Percentiles rank a stretch among this genome's conserved stretches.
These are phyloP conservation scores for Entomortierella beljakovae DNA, from an alignment of 192 early-diverging fungal genomes.

Conservation along the genomic window DNA sequence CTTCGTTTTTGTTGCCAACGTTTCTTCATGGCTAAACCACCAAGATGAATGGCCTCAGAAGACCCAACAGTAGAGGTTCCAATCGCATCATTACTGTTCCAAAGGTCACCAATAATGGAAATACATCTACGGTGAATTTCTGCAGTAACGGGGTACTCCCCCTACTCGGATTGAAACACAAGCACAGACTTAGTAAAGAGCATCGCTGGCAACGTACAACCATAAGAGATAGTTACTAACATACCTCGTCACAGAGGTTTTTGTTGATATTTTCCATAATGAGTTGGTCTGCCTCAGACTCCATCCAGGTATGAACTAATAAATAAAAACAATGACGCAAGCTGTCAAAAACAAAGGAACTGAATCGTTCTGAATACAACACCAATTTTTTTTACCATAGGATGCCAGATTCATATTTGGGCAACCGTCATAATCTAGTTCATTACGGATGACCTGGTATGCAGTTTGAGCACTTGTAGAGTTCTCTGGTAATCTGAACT, in stretches of 20 bases:
- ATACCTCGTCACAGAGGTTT: constrained; percentile 71
- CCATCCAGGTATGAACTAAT: constrained; percentile 86
- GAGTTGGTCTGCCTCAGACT: constrained; percentile 82
- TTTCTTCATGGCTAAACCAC: constrained; percentile 81
- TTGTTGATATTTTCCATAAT: constrained; percentile 81
- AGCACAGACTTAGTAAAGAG: no score
- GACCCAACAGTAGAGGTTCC: constrained; percentile 81
- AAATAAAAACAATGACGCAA: constrained; percentile 71
- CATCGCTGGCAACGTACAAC: no score
- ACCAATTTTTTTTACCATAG: constrained; percentile 48
- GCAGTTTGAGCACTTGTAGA: constrained; percentile 63
- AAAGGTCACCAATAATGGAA: constrained; percentile 13
- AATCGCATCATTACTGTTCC: constrained; percentile 56
- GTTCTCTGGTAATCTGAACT: constrained; percentile 53
- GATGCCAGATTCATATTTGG: constrained; percentile 82
- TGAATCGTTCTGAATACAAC: neutral
- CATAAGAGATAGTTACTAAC: no score
- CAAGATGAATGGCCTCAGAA: constrained; percentile 84
- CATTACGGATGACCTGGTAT: constrained; percentile 82
- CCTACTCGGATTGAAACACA: constrained; percentile 30
- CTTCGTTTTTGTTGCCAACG: constrained; percentile 72
- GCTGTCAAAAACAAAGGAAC: constrained; percentile 63
- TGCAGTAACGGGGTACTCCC: constrained; percentile 59
- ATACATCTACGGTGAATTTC: constrained; percentile 52
- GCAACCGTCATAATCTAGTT: constrained; percentile 81